Evolutionary conservation across 768 basidiomycete species (phyloP), one percentile per base, ranked within the genome.

Genomic region (Phanerochaete carnosa): DNA sequence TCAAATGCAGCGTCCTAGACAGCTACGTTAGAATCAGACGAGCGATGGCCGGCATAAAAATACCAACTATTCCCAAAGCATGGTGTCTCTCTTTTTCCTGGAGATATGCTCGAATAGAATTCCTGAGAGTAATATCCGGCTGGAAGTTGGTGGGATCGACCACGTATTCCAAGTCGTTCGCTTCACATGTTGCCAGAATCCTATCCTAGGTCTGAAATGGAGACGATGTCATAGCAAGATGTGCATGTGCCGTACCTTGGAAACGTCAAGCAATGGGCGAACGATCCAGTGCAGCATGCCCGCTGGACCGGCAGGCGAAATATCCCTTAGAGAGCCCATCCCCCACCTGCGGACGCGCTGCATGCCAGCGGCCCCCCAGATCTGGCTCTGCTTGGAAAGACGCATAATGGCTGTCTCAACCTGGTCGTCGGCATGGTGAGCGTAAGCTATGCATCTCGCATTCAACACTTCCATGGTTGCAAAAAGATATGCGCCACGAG

Each of bases 341-440:
- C 92, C 92, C 85, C 86, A 92, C 47, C 90, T 79, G 12, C 92
- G 80, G 50, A 78, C 75, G 1, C 74, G 75, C 43, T 80, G 78
- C 88, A 94, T 94, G 3, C 88, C 92, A 12, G 81, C 81, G 0
- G 85, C 80, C 0, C 88, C 89, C 16, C 81, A 57, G 45, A 73
- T 68, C 2, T 83, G 78, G 5, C 86, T 86, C 0, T 87, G 85
- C 62, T 73, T 79, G 5, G 83, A 78, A 16, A 88, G 69, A 5
- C 92, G 83, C 79, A 92, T 85, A 55, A 94, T 73, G 30, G 85
- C 79, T 0, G 92, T 94, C 70, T 94, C 92, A 11, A 93, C 80
- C 69, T 94, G 90, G 68, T 94, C 92, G 68, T 94, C 90, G 2
- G 81, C 80, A 68, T 94, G 92, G 65, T 94, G 92, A 0, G 83